These are phyloP conservation scores for Aristolochia fimbriata DNA, from an alignment of 164 flowering plant species.

Conservation along the genomic window DNA sequence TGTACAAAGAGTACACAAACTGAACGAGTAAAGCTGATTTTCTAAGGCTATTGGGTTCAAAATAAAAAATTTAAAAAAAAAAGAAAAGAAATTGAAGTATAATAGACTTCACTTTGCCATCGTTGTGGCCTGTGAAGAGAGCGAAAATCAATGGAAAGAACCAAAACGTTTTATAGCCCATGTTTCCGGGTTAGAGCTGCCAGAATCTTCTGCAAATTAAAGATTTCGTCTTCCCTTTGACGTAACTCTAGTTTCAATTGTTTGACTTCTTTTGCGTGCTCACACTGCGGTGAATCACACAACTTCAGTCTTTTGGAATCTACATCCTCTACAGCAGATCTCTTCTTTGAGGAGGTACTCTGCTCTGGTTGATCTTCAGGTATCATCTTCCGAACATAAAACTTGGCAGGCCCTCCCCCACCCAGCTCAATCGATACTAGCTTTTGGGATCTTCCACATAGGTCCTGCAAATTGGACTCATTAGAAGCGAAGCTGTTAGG, in stretches of 20 bases:
- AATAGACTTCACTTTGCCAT: too few relatives aligned
- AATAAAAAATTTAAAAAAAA: too few relatives aligned
- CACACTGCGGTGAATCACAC: constrained; percentile 22
- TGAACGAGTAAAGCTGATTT: too few relatives aligned
- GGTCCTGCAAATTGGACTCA: not conserved
- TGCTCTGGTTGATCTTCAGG: constrained; percentile 1
- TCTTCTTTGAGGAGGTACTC: constrained; percentile 20
- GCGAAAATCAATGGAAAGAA: not conserved
- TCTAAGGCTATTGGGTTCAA: too few relatives aligned
- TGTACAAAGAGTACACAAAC: too few relatives aligned
- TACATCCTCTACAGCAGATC: constrained; percentile 14
- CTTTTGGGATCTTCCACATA: constrained; percentile 3
- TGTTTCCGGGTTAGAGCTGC: constrained; percentile 47
- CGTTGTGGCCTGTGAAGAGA: too few relatives aligned
- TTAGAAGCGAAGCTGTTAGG: not conserved
- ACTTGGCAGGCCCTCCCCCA: constrained; percentile 14
- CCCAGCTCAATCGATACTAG: constrained; percentile 19
- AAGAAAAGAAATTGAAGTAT: too few relatives aligned
- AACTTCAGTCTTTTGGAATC: constrained; percentile 22
- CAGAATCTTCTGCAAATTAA: constrained; percentile 42
- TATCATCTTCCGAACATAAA: constrained; percentile 35
- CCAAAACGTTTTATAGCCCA: constrained; percentile 21
- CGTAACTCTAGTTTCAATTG: constrained; percentile 28
- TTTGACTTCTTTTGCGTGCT: constrained; percentile 35
- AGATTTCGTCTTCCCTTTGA: constrained; percentile 32